These are phyloP conservation scores for Xylogone sp. DNA, from an alignment of 2,329 filamentous ascomycete genomes.

Conservation along the genomic window DNA sequence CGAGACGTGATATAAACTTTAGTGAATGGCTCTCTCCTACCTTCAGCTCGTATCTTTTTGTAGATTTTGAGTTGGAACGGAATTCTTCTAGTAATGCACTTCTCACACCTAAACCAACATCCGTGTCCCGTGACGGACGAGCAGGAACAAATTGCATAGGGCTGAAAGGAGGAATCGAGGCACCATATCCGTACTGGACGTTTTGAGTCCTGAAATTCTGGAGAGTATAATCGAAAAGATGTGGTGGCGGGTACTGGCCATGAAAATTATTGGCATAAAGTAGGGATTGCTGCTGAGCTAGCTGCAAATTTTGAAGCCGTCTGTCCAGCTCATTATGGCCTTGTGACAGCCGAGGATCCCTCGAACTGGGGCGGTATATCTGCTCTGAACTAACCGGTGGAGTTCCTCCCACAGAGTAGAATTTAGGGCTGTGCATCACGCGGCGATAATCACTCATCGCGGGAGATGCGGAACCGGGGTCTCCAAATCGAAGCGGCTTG, in stretches of 20 bases:
- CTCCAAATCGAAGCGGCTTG: slow-evolving; percentile 19
- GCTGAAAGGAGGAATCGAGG: slow-evolving; percentile 25
- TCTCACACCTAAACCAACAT: slow-evolving; percentile 49
- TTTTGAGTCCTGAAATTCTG: slow-evolving; percentile 30
- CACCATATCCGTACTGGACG: slow-evolving; percentile 30
- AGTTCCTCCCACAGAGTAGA: slow-evolving; percentile 19
- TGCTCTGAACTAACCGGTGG: slow-evolving; percentile 23
- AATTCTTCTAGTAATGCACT: slow-evolving; percentile 79
- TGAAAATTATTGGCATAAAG: slow-evolving; percentile 32
- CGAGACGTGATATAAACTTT: background rate
- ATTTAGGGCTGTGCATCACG: slow-evolving; percentile 26
- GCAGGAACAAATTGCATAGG: slow-evolving; percentile 20
- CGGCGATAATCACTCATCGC: slow-evolving; percentile 28
- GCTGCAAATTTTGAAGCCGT: slow-evolving; percentile 22
- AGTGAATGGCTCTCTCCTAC: slow-evolving; percentile 31
- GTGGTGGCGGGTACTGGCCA: slow-evolving; percentile 32
- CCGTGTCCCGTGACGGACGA: slow-evolving; percentile 27
- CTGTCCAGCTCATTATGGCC: slow-evolving; percentile 22
- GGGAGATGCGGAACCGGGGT: slow-evolving; percentile 24
- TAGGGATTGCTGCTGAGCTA: slow-evolving; percentile 26
- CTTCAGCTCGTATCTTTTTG: slow-evolving; percentile 74
- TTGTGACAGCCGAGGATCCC: slow-evolving; percentile 22
- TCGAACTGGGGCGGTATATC: slow-evolving; percentile 22
- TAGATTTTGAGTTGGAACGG: slow-evolving; percentile 68
- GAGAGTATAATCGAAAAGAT: slow-evolving; percentile 35